phyloP scores from a whole-genome alignment of 331 rosid genomes.

The Erythrophleum ivorense region DNA sequence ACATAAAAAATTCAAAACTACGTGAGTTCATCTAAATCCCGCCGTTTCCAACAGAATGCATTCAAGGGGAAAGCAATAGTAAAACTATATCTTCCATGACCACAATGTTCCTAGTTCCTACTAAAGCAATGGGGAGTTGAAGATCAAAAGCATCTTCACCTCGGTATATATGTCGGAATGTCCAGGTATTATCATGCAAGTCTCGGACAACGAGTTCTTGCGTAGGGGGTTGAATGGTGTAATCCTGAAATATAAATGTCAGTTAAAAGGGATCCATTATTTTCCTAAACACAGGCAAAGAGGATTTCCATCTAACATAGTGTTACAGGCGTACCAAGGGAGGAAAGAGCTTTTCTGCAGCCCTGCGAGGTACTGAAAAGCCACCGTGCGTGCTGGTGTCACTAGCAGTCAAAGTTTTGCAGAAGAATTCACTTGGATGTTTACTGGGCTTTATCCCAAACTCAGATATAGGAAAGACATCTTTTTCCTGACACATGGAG shows the following conservation, averaged over 20 bases:
- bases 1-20: constrained; percentile 15
- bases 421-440: constrained; percentile 94
- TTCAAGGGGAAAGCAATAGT: neutral
- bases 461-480: constrained; percentile 83
- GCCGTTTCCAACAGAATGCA: neutral
- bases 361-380: constrained; percentile 96
- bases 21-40: neutral
- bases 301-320: neutral
- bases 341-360: constrained; percentile 98
- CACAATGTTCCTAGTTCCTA: constrained; percentile 9
- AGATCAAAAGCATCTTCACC: constrained; percentile 59
- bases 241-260: constrained; percentile 60
- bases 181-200: constrained; percentile 94
- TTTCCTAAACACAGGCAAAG: neutral
- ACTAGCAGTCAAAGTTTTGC: constrained; percentile 98
- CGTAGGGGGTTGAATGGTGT: constrained; percentile 92
- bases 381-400: constrained; percentile 99
- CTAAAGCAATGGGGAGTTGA: constrained; percentile 19
- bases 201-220: constrained; percentile 96
- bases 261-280: neutral
- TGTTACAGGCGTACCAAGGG: constrained; percentile 59
- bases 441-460: constrained; percentile 79
- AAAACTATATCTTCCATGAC: neutral
- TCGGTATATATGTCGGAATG: constrained; percentile 95
- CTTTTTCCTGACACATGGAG: constrained; percentile 68